Conservation (phyloP, 2,329 filamentous ascomycete genomes). For the Talaromyces sp. region DNA sequence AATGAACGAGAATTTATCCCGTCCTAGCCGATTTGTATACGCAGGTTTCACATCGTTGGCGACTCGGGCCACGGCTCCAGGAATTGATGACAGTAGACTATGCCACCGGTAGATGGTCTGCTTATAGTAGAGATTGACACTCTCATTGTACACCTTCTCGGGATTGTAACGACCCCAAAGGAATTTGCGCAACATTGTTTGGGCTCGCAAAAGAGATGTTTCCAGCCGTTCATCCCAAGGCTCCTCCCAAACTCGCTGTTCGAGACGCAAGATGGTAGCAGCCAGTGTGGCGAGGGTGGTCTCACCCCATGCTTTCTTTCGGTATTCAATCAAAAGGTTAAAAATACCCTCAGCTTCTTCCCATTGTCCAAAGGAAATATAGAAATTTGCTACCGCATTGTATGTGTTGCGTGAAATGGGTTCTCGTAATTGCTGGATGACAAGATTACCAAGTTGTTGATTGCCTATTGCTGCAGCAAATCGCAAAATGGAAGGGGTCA, state of each 20-base stretch:
- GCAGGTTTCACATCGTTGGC: slow-evolving; percentile 25
- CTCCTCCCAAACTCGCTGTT: slow-evolving; percentile 27
- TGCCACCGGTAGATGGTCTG: slow-evolving; percentile 32
- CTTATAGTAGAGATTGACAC: slow-evolving; percentile 29
- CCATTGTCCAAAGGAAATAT: slow-evolving; percentile 37
- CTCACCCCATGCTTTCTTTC: slow-evolving; percentile 39
- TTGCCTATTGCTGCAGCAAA: slow-evolving; percentile 55
- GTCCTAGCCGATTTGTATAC: slow-evolving; percentile 21
- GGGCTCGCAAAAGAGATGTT: slow-evolving; percentile 29
- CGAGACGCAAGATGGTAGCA: slow-evolving; percentile 42
- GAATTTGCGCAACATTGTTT: slow-evolving; percentile 34
- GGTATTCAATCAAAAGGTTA: slow-evolving; percentile 34
- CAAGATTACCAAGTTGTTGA: slow-evolving; percentile 29
- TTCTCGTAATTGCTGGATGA: slow-evolving; percentile 32
- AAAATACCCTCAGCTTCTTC: slow-evolving; percentile 34
- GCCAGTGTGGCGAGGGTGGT: slow-evolving; percentile 38
- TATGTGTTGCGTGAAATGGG: slow-evolving; percentile 38
- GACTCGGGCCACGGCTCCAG: slow-evolving; percentile 33
- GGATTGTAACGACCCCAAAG: slow-evolving; percentile 38
- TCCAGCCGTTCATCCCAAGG: slow-evolving; percentile 21
- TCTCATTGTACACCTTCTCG: slow-evolving; percentile 16
- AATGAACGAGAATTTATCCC: slow-evolving; percentile 30
- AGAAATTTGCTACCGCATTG: slow-evolving; percentile 37
- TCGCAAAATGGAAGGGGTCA: slow-evolving; percentile 55
- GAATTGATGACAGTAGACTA: slow-evolving; percentile 33